A percentile compares a stretch with the other conserved stretches of the same genome.
These are phyloP conservation scores for Aspergillus japonicus DNA, from an alignment of 2,329 filamentous ascomycete genomes.

Conservation along the genomic window DNA sequence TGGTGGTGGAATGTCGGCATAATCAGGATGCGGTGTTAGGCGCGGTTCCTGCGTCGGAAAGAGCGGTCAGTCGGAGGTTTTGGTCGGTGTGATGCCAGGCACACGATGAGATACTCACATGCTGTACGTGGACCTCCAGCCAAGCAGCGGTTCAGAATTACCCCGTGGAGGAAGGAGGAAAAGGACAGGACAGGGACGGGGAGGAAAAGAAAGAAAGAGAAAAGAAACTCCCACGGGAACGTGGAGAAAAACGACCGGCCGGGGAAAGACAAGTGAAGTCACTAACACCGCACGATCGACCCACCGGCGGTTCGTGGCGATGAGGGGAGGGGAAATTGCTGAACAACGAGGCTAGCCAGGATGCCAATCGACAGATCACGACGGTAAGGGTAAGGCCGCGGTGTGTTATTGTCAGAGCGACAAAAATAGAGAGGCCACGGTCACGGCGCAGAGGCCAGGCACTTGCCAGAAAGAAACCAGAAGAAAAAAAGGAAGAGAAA, in stretches of 20 bases:
- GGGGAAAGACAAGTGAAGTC: background rate
- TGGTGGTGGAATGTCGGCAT: background rate
- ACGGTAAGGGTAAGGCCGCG: background rate
- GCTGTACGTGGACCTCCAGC: background rate
- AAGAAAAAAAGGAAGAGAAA: background rate
- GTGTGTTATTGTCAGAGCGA: background rate
- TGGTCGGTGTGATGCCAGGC: no score
- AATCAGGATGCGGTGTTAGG: background rate
- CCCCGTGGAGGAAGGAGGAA: background rate
- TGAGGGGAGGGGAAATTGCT: background rate
- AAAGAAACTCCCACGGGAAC: background rate
- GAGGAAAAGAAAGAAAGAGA: background rate
- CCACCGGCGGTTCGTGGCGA: background rate
- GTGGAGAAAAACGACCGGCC: background rate
- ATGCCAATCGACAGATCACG: background rate
- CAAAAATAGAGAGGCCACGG: background rate
- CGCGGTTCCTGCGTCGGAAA: background rate
- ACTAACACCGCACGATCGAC: background rate
- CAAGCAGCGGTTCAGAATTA: background rate
- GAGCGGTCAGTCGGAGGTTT: background rate
- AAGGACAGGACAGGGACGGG: background rate
- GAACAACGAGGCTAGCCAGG: background rate
- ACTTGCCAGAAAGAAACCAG: background rate
- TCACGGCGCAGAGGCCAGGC: background rate
- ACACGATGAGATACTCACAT: background rate